Evolutionary conservation across 208 protist genomes (phyloP).

Genomic region (Leishmania lainsoni): DNA sequence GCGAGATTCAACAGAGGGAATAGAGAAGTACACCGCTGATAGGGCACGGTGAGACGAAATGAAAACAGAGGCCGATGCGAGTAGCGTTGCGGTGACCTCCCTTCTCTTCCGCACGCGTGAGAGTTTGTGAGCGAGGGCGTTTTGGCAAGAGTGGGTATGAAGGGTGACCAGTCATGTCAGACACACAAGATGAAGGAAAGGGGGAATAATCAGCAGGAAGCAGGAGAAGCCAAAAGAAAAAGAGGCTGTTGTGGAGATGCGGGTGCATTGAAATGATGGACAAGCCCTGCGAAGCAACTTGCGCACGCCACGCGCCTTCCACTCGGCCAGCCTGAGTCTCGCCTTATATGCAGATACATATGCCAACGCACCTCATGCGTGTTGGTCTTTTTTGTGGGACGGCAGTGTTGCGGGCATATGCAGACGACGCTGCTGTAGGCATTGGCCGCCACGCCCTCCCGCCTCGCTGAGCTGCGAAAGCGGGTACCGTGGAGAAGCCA

Average conservation of each 20-base stretch:
- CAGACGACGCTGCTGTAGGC: too few species aligned
- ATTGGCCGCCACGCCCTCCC: not conserved
- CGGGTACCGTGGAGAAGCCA: not conserved
- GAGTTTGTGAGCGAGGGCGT: not conserved
- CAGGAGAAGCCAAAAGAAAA: conserved; percentile 1
- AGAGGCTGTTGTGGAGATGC: not conserved
- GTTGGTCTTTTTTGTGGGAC: not conserved
- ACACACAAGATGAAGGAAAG: conserved; percentile 5
- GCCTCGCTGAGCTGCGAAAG: not conserved
- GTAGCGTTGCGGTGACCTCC: not conserved
- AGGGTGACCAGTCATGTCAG: not conserved
- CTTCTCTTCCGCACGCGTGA: not conserved
- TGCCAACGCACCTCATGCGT: not conserved
- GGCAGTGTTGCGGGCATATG: not conserved
- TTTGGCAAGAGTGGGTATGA: not conserved
- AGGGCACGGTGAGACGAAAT: not conserved
- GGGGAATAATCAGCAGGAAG: conserved; percentile 17
- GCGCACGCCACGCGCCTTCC: not conserved
- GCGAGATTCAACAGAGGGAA: not conserved
- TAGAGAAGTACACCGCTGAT: not conserved
- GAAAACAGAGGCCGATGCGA: not conserved
- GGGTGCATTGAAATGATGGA: not conserved
- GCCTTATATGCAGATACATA: not conserved
- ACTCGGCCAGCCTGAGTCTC: not conserved
- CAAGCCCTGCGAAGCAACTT: not conserved